Evolutionary conservation across 179 eudicot genomes (phyloP).

Genomic region (Corrigiola litoralis): DNA sequence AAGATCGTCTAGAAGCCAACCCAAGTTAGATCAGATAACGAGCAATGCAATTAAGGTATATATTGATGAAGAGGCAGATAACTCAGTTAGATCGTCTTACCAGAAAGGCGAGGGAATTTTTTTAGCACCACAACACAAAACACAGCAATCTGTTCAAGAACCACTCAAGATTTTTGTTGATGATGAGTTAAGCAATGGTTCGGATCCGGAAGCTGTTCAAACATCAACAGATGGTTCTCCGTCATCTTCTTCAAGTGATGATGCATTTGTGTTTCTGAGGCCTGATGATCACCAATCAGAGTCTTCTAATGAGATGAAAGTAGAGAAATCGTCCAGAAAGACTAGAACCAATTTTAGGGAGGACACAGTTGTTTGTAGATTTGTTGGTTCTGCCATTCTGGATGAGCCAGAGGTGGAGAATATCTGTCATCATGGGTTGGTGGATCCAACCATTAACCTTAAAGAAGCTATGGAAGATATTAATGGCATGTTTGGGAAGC

Average conservation of each 20-base stretch:
- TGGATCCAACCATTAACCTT: slow-evolving; percentile 81
- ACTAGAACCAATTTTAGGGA: slow-evolving; percentile 44
- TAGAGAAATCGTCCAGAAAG: slow-evolving; percentile 29
- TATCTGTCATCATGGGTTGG: slow-evolving; percentile 90
- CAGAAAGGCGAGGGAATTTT: slow-evolving; percentile 13
- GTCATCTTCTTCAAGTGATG: slow-evolving; percentile 23
- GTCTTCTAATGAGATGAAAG: slow-evolving; percentile 31
- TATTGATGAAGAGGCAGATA: slow-evolving; percentile 44
- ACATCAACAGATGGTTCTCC: slow-evolving; percentile 33
- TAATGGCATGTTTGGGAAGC: slow-evolving; percentile 92
- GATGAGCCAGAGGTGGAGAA: slow-evolving; percentile 87
- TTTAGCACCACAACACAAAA: slow-evolving; percentile 5
- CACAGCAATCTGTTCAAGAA: slow-evolving; percentile 34
- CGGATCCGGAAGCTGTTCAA: slow-evolving; percentile 26
- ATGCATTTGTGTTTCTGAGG: slow-evolving; percentile 45
- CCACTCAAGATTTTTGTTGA: slow-evolving; percentile 61
- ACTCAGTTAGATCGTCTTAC: slow-evolving; percentile 22
- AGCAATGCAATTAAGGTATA: slow-evolving; percentile 52
- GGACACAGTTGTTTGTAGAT: slow-evolving; percentile 73
- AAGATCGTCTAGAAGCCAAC: slow-evolving; percentile 33
- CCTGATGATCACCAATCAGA: slow-evolving; percentile 46
- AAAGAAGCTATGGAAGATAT: slow-evolving; percentile 96
- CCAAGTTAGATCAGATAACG: slow-evolving; percentile 29
- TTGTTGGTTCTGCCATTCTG: slow-evolving; percentile 78
- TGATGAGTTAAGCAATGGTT: slow-evolving; percentile 44